Evolutionary conservation across 2,329 filamentous ascomycete species (phyloP).

Genomic region (Akanthomyces lecanii): DNA sequence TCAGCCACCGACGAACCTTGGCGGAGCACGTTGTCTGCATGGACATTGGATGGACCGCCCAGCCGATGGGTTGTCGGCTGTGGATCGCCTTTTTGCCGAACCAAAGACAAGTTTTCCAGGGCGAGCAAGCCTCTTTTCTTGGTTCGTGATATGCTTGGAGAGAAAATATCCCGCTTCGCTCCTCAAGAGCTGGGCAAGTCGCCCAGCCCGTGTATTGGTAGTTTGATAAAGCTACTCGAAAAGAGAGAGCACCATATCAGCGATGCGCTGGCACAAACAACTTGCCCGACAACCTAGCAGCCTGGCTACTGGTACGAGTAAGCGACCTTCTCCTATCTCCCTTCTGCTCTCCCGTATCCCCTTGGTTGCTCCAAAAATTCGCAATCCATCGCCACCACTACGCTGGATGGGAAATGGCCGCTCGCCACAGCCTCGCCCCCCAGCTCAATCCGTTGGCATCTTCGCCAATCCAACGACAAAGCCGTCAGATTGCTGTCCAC

Average conservation of each 20-base stretch:
- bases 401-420: background rate
- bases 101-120: too few relatives aligned
- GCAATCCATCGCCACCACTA: background rate
- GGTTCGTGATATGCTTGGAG: too few relatives aligned
- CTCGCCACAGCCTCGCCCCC: too few relatives aligned
- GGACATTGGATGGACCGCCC: background rate
- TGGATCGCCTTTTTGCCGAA: background rate
- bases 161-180: too few relatives aligned
- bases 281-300: too few relatives aligned
- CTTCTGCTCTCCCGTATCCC: background rate
- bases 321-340: background rate
- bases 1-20: background rate
- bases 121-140: too few relatives aligned
- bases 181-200: too few relatives aligned
- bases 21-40: background rate
- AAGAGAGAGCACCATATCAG: too few relatives aligned
- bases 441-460: too few relatives aligned
- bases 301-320: background rate
- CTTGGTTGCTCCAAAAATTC: background rate
- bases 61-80: background rate
- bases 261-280: too few relatives aligned
- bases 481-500: background rate
- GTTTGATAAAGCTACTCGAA: too few relatives aligned
- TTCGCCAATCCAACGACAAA: background rate
- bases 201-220: too few relatives aligned